Evolutionary conservation across 345 rosid genomes (phyloP).

Genomic region (Brassica napus): Da-Ae NC_063436.1:28543501-28544000

Average conservation of each 20-base stretch:
- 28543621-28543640: conserved; percentile 16
- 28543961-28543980: not conserved
- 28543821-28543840: conserved; percentile 15
- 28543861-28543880: conserved; percentile 10
- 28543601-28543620: conserved; percentile 11
- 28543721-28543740: not conserved
- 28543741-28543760: not conserved
- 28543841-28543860: conserved; percentile 16
- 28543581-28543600: not conserved
- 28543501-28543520: not conserved
- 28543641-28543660: not conserved
- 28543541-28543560: not conserved
- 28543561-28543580: not conserved
- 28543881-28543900: not conserved
- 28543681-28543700: not conserved
- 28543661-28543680: conserved; percentile 9
- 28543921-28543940: not conserved
- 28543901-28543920: not conserved
- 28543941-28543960: not conserved
- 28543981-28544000: not conserved
- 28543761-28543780: not conserved
- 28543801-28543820: conserved; percentile 18
- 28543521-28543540: not conserved
- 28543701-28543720: not conserved
- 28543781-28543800: conserved; percentile 37